Percentiles rank a stretch among this genome's conserved stretches.
These are phyloP conservation scores for Exophiala aquamarina DNA, from an alignment of 2,329 filamentous ascomycete genomes.

Conservation along the genomic window DNA sequence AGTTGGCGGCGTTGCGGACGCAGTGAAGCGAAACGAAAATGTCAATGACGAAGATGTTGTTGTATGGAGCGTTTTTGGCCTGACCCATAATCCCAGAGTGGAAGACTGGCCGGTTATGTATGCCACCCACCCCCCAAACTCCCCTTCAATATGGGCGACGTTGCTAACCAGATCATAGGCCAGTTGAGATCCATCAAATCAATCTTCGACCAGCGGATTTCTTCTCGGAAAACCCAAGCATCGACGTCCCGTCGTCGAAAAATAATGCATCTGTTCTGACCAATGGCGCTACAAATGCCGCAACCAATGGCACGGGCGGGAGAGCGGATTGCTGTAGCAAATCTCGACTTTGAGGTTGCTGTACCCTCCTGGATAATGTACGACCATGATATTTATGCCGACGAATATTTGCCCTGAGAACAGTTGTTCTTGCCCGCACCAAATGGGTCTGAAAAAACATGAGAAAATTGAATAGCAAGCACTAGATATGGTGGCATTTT, in stretches of 20 bases:
- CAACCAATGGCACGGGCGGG: constrained; percentile 7
- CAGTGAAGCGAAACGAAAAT: constrained; percentile 42
- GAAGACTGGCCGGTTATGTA: constrained; percentile 53
- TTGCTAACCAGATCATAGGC: constrained; percentile 50
- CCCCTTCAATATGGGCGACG: constrained; percentile 68
- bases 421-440: too few relatives aligned
- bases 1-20: constrained; percentile 45
- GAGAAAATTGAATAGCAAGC: too few relatives aligned
- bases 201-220: constrained; percentile 54
- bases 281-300: constrained; percentile 15
- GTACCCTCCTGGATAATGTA: too few relatives aligned
- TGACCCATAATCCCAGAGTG: constrained; percentile 53
- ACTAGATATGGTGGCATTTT: too few relatives aligned
- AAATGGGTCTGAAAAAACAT: too few relatives aligned
- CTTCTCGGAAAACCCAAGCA: constrained; percentile 53
- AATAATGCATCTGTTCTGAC: constrained; percentile 32
- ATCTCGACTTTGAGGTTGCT: too few relatives aligned
- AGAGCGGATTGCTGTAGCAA: neutral
- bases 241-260: constrained; percentile 51
- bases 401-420: too few relatives aligned
- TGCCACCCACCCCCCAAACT: constrained; percentile 41
- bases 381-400: too few relatives aligned
- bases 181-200: constrained; percentile 49
- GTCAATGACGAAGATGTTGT: constrained; percentile 49
- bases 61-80: constrained; percentile 50